Percentiles rank a stretch among this genome's conserved stretches.
These are phyloP conservation scores for Cyberlindnera subsufficiens DNA, from an alignment of 805 yeast species.

Conservation along the genomic window DNA sequence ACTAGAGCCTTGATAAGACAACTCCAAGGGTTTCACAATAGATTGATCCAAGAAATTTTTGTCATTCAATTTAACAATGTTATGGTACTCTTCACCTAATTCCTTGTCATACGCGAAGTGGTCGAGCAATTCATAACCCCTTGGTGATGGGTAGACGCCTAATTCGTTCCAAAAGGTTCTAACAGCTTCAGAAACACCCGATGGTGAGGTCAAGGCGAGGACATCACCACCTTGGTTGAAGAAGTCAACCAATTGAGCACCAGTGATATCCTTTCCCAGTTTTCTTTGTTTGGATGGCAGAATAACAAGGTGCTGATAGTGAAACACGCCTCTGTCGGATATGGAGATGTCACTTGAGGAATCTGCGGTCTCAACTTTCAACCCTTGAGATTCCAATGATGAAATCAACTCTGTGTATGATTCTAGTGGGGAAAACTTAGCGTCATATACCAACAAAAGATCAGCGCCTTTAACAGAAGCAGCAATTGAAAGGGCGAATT, in stretches of 20 bases:
- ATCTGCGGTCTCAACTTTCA: slow-evolving; percentile 26
- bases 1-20: slow-evolving; percentile 49
- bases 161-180: slow-evolving; percentile 67
- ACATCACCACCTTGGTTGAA: slow-evolving; percentile 69
- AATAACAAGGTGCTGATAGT: slow-evolving; percentile 51
- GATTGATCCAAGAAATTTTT: slow-evolving; percentile 14
- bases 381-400: slow-evolving; percentile 24
- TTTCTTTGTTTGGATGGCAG: slow-evolving; percentile 52
- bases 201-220: slow-evolving; percentile 51
- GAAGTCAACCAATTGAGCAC: slow-evolving; percentile 51
- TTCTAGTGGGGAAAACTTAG: slow-evolving; percentile 16
- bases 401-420: slow-evolving; percentile 7
- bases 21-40: slow-evolving; percentile 20
- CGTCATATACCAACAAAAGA: slow-evolving; percentile 19
- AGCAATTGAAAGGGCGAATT: slow-evolving; percentile 5
- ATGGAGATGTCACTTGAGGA: slow-evolving; percentile 24
- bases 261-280: slow-evolving; percentile 34
- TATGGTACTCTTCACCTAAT: slow-evolving; percentile 22
- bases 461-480: slow-evolving; percentile 8
- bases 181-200: slow-evolving; percentile 51
- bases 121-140: slow-evolving; percentile 57
- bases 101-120: slow-evolving; percentile 43
- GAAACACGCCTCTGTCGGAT: slow-evolving; percentile 35
- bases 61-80: slow-evolving; percentile 13
- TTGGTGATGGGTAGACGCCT: slow-evolving; percentile 83